Percentiles rank a stretch among this genome's conserved stretches.
These are phyloP conservation scores for Coemansia sp. DNA, from an alignment of 371 early-diverging fungal species.

Conservation along the genomic window DNA sequence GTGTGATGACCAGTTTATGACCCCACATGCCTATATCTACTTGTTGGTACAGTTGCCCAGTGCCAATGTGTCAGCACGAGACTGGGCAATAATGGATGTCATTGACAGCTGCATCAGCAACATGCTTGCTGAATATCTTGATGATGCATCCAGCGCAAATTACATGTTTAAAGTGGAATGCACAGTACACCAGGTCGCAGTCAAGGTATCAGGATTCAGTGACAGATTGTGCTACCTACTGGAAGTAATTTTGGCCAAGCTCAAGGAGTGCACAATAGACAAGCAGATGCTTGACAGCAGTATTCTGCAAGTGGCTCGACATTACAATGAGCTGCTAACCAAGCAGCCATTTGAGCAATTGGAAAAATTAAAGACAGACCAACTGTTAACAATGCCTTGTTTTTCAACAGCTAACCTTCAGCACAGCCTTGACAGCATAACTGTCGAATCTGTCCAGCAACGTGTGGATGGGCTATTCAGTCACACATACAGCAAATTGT, in stretches of 20 bases:
- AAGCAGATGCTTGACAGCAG: background rate
- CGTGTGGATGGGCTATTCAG: background rate
- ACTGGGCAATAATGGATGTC: background rate
- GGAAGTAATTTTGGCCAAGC: conserved; percentile 1
- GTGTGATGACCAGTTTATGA: background rate
- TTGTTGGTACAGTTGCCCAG: background rate
- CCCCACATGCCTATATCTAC: background rate
- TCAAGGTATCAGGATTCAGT: background rate
- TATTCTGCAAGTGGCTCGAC: background rate
- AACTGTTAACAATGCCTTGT: background rate
- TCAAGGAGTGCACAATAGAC: background rate
- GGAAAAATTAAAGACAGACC: background rate
- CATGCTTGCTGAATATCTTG: background rate
- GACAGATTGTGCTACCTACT: background rate
- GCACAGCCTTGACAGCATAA: background rate
- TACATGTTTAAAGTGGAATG: background rate
- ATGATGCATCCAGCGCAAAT: background rate
- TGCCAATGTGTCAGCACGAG: background rate
- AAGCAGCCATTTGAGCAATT: background rate
- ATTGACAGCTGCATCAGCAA: background rate
- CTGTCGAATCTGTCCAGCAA: background rate
- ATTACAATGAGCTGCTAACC: background rate
- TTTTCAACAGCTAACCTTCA: background rate
- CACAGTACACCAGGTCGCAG: background rate
- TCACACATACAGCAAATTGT: background rate